Conservation (phyloP, 192 early-diverging fungal genomes). For the Dimargaris cristalligena region DNA sequence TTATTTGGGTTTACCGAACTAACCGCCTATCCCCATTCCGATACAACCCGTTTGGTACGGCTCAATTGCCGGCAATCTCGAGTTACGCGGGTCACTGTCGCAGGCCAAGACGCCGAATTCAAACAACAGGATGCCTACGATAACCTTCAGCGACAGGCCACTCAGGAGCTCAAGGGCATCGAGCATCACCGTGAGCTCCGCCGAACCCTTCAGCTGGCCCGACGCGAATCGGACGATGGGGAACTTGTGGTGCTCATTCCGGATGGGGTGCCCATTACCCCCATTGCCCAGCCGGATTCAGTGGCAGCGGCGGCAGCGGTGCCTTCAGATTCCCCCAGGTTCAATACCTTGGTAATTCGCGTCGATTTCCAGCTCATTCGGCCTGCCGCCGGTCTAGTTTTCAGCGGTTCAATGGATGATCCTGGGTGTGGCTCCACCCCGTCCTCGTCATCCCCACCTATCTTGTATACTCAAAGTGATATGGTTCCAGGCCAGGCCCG, state of each 20-base stretch:
- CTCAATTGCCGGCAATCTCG: constrained; percentile 27
- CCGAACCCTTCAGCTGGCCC: constrained; percentile 14
- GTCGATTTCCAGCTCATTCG: constrained; percentile 24
- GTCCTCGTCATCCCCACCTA: no score
- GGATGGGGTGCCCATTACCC: constrained; percentile 6
- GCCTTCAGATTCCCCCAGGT: neutral
- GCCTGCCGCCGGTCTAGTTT: constrained; percentile 19
- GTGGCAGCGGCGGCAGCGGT: neutral
- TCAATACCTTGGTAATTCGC: neutral
- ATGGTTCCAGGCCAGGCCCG: constrained; percentile 48
- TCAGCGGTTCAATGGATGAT: constrained; percentile 11
- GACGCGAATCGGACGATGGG: constrained; percentile 15
- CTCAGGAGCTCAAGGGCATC: constrained; percentile 18
- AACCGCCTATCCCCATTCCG: constrained; percentile 19
- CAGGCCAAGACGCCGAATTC: constrained; percentile 1
- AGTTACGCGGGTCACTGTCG: neutral
- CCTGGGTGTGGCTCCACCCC: no score
- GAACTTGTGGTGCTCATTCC: constrained; percentile 19
- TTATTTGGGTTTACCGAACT: constrained; percentile 28
- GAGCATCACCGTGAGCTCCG: constrained; percentile 15
- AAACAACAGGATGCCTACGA: neutral
- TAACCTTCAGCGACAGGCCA: neutral
- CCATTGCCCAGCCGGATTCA: neutral
- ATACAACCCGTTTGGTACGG: constrained; percentile 11
- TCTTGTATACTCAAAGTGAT: constrained; percentile 46